Evolutionary conservation across 1,284 basidiomycete genomes (phyloP), one percentile per base, ranked within the genome.

Genomic region (Fomitopsis palustris): DNA sequence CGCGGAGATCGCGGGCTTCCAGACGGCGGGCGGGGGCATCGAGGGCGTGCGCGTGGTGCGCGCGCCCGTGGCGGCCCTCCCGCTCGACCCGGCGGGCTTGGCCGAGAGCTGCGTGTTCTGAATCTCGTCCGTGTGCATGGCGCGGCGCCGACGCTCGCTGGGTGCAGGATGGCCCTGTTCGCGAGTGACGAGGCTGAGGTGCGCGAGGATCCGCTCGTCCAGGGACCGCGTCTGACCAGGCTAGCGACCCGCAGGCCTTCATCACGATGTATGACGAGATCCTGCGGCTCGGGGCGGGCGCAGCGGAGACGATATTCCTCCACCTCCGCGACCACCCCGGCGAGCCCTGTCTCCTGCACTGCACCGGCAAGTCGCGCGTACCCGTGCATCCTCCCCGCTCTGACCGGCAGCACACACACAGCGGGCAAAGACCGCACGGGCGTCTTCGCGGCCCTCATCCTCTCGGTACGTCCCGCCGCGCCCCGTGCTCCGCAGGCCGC

Each of bases 381-480:
- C 27, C 3, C 69, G n/a, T 17, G 23, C 7, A 54, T 17, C n/a
- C 21, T 25, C 9, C 6, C 23, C 53, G 16, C 16, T 7, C 21
- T 78, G 60, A 59, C 64, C 3, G 67, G 70, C 42, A 69, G 72
- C 17, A 59, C 78, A 5, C 27, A 25, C 3, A 19, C 57, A 80
- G 78, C 72, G n/a, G 79, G 79, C 7, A 80, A 80, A 62, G 79
- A 81, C 62, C 65, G 78, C 45, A 78, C 78, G 2, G 78, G 77
- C 2, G 55, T 79, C 5, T 74, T 78, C 57, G 69, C 73, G 12
- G 75, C 76, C 8, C 55, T 77, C 10, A 64, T 79, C 17, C 67
- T 74, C 38, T 69, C 70, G 67, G 75, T 74, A 53, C 54, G 27
- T 35, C 37, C 16, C 17, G 35, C 9, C 1, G 9, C 14, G 25